Percentiles rank a stretch among this genome's conserved stretches.
Conservation (phyloP, 495 filamentous ascomycete species). For the Penicillium soppii region DNA sequence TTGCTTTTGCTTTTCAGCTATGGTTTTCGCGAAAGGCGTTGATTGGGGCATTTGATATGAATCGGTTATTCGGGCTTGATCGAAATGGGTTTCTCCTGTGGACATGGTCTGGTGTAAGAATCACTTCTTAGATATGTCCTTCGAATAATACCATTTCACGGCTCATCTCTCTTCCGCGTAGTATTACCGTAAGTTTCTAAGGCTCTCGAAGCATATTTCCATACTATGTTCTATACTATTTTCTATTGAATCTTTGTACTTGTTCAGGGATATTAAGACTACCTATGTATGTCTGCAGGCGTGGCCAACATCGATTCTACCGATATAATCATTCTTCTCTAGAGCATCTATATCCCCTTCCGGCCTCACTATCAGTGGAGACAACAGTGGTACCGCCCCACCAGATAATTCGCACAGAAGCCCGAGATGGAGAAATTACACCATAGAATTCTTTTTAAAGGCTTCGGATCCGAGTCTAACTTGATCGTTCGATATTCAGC, state of each 20-base stretch:
- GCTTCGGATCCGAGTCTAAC: background rate
- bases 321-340: background rate
- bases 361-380: conserved; percentile 1
- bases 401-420: conserved; percentile 13
- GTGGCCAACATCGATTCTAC: too few species aligned
- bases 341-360: background rate
- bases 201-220: too few species aligned
- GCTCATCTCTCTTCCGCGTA: conserved; percentile 4
- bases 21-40: conserved; percentile 29
- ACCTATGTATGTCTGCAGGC: too few species aligned
- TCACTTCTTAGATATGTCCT: conserved; percentile 34
- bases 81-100: background rate
- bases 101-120: background rate
- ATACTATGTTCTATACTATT: too few species aligned
- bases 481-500: background rate
- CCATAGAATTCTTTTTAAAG: background rate
- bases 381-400: conserved; percentile 2
- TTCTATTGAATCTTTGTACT: background rate
- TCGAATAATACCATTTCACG: background rate
- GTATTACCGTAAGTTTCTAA: background rate
- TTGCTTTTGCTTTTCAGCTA: conserved; percentile 11
- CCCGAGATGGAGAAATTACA: conserved; percentile 7
- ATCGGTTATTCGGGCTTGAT: conserved; percentile 30
- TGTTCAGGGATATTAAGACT: too few species aligned
- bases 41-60: conserved; percentile 49